phyloP scores from a whole-genome alignment of 2,329 filamentous ascomycete genomes.

The Ilyonectria sp. region DNA sequence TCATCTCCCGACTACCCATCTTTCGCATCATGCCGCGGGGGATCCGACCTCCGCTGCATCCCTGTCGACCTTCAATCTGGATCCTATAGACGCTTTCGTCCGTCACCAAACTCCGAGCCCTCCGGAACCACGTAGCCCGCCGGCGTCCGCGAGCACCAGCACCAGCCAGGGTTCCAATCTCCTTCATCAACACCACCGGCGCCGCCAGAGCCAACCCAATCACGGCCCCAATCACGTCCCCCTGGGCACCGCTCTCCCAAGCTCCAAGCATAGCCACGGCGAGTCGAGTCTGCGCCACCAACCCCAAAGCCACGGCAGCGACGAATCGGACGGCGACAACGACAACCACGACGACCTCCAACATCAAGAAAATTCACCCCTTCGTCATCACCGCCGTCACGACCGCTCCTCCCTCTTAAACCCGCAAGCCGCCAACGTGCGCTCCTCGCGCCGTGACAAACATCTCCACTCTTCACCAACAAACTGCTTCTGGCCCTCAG shows the following conservation, averaged over 20 bases:
- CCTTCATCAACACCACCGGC: conserved; percentile 33
- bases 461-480: conserved; percentile 59
- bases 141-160: conserved; percentile 14
- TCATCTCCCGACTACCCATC: conserved; percentile 42
- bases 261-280: conserved; percentile 41
- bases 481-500: conserved; percentile 61
- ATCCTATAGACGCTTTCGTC: conserved; percentile 64
- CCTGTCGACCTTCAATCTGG: conserved; percentile 67
- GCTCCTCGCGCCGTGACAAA: conserved; percentile 65
- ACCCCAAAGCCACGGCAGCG: conserved; percentile 31
- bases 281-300: conserved; percentile 24
- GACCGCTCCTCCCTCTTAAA: conserved; percentile 25
- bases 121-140: conserved; percentile 43
- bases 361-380: conserved; percentile 42
- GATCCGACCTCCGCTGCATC: conserved; percentile 71
- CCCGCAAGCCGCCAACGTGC: conserved; percentile 44
- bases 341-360: conserved; percentile 35
- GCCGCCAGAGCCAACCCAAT: conserved; percentile 14
- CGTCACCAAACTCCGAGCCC: conserved; percentile 36
- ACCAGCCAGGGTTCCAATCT: conserved; percentile 35
- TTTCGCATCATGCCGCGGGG: conserved; percentile 68
- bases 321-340: conserved; percentile 37
- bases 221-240: conserved; percentile 7
- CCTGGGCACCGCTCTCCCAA: background rate
- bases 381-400: conserved; percentile 35